Evolutionary conservation across 2,329 filamentous ascomycete species (phyloP), one percentile per base, ranked within the genome.

Genomic region (Chaetomium globosum): DNA sequence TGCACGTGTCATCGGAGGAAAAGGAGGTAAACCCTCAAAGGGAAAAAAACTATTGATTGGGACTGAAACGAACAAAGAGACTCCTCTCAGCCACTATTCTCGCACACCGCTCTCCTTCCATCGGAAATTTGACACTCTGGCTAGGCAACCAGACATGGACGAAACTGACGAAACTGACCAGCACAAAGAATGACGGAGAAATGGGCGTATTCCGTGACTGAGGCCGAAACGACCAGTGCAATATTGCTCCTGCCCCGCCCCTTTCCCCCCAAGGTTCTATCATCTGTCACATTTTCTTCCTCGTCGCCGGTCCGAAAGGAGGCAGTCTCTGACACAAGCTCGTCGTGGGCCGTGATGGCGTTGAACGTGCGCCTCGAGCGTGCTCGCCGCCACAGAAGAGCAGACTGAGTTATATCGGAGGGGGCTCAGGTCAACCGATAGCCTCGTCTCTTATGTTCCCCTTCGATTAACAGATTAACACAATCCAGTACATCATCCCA

Each of bases 1-100:
- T 8, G 46, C 46, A 48, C 46, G 46, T 48, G 46, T n/a, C 46
- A 48, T 48, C 46, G n/a, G n/a, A 43, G 39, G 39, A 23, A n/a
- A 48, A 48, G 46, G 46, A 9, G 46, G 8, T 10, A 48, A 48
- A 48, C 46, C n/a, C 46, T 1, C n/a, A 23, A n/a, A 6, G 2
- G n/a, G 7, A 48, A 48, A 8, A 48, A 48, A 8, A 43, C 16
- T 43, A 43, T 43, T 43, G 16, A 43, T 43, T 43, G 16, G 39
- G 39, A 43, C 39, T 4, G 46, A 48, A 48, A 48, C 46, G 10
- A 21, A 48, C 46, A 48, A 48, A 48, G 46, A 23, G n/a, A 48
- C 39, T 43, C 39, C 16, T 43, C 39, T n/a, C 39, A 43, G 16
- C 39, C 39, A n/a, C 39, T 43, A 4, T n/a, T 43, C 39, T 43